Evolutionary conservation across 2,329 filamentous ascomycete species (phyloP).

Genomic region (Capronia epimyces): DNA sequence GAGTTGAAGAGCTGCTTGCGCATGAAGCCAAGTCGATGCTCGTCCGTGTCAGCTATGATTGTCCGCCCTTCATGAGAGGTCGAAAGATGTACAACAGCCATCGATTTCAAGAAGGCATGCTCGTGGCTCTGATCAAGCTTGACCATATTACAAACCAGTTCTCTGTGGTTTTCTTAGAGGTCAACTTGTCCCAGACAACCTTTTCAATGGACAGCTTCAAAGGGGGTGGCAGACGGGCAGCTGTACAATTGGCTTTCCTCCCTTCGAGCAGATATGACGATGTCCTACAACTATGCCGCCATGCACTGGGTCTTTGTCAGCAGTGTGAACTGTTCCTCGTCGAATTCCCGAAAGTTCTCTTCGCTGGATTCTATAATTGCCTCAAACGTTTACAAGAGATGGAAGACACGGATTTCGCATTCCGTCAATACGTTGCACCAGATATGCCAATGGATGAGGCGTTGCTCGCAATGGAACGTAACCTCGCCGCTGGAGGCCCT

Average conservation of each 20-base stretch:
- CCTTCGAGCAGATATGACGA: constrained; percentile 22
- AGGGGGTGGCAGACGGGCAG: constrained; percentile 19
- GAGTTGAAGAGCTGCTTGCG: constrained; percentile 20
- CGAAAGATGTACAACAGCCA: constrained; percentile 25
- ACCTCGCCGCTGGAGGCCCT: background rate
- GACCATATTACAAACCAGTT: constrained; percentile 26
- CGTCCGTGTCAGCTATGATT: constrained; percentile 31
- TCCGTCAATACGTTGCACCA: constrained; percentile 27
- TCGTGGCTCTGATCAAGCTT: constrained; percentile 30
- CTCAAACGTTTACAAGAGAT: constrained; percentile 54
- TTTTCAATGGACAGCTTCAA: constrained; percentile 23
- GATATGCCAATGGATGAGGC: background rate
- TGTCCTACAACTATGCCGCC: constrained; percentile 20
- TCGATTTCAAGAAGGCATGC: constrained; percentile 32
- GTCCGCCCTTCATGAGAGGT: constrained; percentile 30
- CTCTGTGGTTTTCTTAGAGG: constrained; percentile 31
- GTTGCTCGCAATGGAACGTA: background rate
- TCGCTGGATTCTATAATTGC: constrained; percentile 55
- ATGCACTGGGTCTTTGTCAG: constrained; percentile 24
- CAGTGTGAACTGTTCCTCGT: constrained; percentile 40
- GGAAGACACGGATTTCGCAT: constrained; percentile 33
- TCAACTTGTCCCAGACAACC: constrained; percentile 21
- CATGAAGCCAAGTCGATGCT: constrained; percentile 27
- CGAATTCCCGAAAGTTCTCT: constrained; percentile 58
- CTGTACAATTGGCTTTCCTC: constrained; percentile 22